Evolutionary conservation across 495 filamentous ascomycete species (phyloP).

Genomic region (Tuber aestivum): DNA sequence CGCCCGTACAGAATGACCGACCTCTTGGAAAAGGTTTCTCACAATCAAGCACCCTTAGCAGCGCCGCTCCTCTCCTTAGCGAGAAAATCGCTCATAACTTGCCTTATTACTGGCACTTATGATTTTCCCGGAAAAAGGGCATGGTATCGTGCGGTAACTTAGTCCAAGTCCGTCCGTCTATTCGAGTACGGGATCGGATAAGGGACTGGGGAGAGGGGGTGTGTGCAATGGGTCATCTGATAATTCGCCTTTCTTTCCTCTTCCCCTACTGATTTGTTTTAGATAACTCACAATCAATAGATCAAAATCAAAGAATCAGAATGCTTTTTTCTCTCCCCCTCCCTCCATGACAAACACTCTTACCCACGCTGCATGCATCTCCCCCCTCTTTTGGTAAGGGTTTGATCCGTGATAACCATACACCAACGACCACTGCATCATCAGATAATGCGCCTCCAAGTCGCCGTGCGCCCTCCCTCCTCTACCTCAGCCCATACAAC

Average conservation of each 20-base stretch:
- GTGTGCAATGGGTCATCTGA: slow-evolving; percentile 27
- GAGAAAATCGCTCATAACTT: slow-evolving; percentile 30
- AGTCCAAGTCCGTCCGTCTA: neutral
- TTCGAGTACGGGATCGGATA: neutral
- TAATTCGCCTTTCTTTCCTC: slow-evolving; percentile 12
- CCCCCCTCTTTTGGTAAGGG: slow-evolving; percentile 11
- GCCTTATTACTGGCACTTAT: too few relatives aligned
- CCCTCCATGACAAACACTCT: neutral
- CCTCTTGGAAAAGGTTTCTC: neutral
- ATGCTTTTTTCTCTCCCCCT: slow-evolving; percentile 1
- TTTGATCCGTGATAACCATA: slow-evolving; percentile 39
- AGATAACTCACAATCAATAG: slow-evolving; percentile 22
- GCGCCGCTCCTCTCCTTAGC: neutral
- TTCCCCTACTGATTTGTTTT: slow-evolving; percentile 24
- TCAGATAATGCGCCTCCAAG: slow-evolving; percentile 28
- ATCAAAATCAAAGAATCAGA: neutral
- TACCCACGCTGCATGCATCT: neutral
- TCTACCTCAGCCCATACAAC: neutral
- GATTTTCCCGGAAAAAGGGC: slow-evolving; percentile 2
- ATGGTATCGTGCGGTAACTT: too few relatives aligned
- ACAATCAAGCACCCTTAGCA: slow-evolving; percentile 21
- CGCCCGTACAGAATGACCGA: neutral
- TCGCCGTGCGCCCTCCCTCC: neutral
- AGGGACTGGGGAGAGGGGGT: neutral
- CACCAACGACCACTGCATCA: slow-evolving; percentile 36